Evolutionary conservation across 495 filamentous ascomycete genomes (phyloP), one percentile per base, ranked within the genome.

Genomic region (Penicillium pulvis): DNA sequence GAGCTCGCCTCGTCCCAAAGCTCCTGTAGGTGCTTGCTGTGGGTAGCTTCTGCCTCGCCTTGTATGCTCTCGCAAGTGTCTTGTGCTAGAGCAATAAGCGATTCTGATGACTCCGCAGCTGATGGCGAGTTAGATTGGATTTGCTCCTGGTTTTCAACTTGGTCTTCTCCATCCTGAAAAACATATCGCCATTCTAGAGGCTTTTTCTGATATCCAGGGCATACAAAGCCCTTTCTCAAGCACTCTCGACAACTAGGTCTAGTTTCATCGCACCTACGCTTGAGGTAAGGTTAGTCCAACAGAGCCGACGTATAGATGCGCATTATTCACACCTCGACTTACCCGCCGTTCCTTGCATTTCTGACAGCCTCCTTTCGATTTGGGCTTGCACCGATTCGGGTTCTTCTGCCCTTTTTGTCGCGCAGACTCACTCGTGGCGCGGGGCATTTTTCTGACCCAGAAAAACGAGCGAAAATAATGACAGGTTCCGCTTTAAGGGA

Each of bases 301-400:
- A n/a, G 16, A 17, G 14, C 44, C 17, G 10, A 50, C 33, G 45
- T 46, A 53, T 20, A 44, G 35, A 39, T 58, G 43, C 48, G 47
- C 30, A 56, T 50, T 43, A 36, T 61, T 52, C 39, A 58, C 48
- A 53, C 24, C 24, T 43, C 57, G 48, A 68, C 65, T 66, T 66
- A 68, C 65, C 57, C 65, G 57, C 53, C 65, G 59, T 52, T 68
- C 63, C 63, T 68, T 68, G 55, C 65, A 68, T 55, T 58, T 47
- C 16, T 53, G 57, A 35, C 65, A 68, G 17, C 65, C 65, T 42
- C 65, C 65, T 58, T 60, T 66, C 9, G 65, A 68, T 48, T 68
- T 68, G 17, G 65, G 65, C 17, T 58, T 54, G 26, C 65, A 66
- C 36, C 65, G 59, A 50, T 68, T 68, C 28, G 65, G 65, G 46